Evolutionary conservation across 2,329 filamentous ascomycete species (phyloP), one percentile per base, ranked within the genome.

Genomic region (Curvularia eragrostidis): DNA sequence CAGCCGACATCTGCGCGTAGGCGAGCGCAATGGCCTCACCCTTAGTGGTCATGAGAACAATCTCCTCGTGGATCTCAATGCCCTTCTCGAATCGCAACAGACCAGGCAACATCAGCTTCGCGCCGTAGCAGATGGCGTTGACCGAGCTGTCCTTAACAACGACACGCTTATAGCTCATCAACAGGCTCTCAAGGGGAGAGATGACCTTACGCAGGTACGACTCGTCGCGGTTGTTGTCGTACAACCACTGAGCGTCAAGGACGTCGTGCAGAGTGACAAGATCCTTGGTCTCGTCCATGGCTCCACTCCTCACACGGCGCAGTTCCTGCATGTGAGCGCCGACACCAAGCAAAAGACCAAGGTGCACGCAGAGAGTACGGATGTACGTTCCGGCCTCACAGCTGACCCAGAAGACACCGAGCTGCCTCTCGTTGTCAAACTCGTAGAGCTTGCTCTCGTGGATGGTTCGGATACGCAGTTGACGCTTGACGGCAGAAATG

Each of bases 301-400:
- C 93, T 82, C 94, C 94, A 80, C 88, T 92, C 75, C 94, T 87
- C 50, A 98, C 94, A 85, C 94, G 89, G 71, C 94, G 88, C 69
- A 98, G 88, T 83, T 98, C 94, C 83, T 98, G 94, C 94, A 98
- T 98, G 83, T 98, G 93, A 52, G 91, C 95, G 68, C 94, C 94
- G 57, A 97, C 93, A 76, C 94, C 87, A 30, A 89, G 81, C 58
- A 90, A 74, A 59, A 90, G 80, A 79, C 91, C 91, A 69, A 99
- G 80, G 81, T 98, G 95, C 42, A 98, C 94, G 80, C 95, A 98
- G 47, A 99, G 88, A 36, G 95, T 99, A 84, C 95, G 91, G 78
- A 99, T 98, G 80, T 99, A 99, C 64, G 95, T 99, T 78, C 95
- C 95, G 56, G 93, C 95, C 82, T 99, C 95, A 80, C 95, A 99